Evolutionary conservation across 176 grass and related monocot genomes (phyloP), one percentile per base, ranked within the genome.

Genomic region (Carex kokanica): DNA sequence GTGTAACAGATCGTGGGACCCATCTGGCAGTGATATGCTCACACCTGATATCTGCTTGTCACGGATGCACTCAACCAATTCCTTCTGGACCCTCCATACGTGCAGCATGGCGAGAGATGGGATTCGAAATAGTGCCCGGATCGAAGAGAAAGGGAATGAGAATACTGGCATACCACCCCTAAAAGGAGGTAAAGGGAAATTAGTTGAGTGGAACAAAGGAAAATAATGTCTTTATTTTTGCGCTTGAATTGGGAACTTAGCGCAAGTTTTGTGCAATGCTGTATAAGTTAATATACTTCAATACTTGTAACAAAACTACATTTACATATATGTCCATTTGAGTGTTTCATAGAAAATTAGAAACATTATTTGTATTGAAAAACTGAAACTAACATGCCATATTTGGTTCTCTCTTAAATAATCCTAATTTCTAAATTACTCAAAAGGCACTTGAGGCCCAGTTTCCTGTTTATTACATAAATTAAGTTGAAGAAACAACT

Each of bases 31-130:
- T 70, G 83, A 83, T 88, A 97, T 94, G 87, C 85, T 91, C 69
- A 97, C 94, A 16, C 94, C 92, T 12, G 94, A 94, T 60, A 94
- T 74, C 75, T 88, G 59, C 64, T 40, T 71, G 81, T 94, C 94
- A 40, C 92, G 79, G 81, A 88, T 94, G 88, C 94, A 94, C 92
- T 94, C 92, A 57, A 69, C 83, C 45, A 97, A 86, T 88, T 97
- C 94, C 92, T 94, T 97, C 92, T 97, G 92, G 87, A 94, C 88
- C 83, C 92, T 86, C 77, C 85, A 97, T 40, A 97, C 70, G 85
- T 94, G 92, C 85, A 92, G 78, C 92, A 97, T 97, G 54, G 66
- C 59, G 27, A 17, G 67, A 59, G 45, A 49, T 20, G 18, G 8
- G 12, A 29, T 45, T 4, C 17, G 56, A 59, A 20, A 23, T 20